Evolutionary conservation across 1,139 yeast species (phyloP), one percentile per base, ranked within the genome.

Genomic region (Taiozyma onychis): DNA sequence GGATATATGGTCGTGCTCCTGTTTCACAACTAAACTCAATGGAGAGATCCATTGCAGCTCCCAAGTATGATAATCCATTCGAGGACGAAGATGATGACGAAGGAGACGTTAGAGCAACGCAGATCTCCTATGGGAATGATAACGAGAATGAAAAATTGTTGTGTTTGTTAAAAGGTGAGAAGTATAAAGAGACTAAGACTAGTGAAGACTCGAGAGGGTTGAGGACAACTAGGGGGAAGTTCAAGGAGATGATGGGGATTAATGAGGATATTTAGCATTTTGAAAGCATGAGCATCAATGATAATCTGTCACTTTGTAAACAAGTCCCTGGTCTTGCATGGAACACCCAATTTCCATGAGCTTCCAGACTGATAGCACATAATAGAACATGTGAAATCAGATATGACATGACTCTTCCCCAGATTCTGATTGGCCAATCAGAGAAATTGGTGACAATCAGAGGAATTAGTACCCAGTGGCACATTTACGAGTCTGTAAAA

Each of bases 1-100:
- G 72, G 44, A 49, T 70, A 5, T 58, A 68, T 13, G 74, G 74
- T 0, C 62, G 67, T 22, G 73, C 74, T 1, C 53, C 61, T n/a
- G 66, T 65, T 24, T 69, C 73, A 2, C 71, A 69, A 44, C 47
- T 68, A 26, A 48, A 56, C 69, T 54, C 37, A 8, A 28, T 42
- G 11, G 42, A 49, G 22, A 44, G 44, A 30, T 6, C 34, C 14
- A 28, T 41, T 2, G 24, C 43, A 11, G 39, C 44, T 6, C 34
- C 41, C n/a, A 26, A 41, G 2, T 13, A 43, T 21, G 30, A 35
- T 13, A 47, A 49, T 8, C 27, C 41, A n/a, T 13, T 24, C n/a
- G 48, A 43, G 10, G 52, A 50, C 27, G 52, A 49, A 10, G 50
- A 47, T 32, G 26, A 24, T 6, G 26, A 24, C 26, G n/a, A 30